Base-by-base conservation (phyloP, 2,329 filamentous ascomycete genomes). In the Reticulascus tulasneorum region DNA sequence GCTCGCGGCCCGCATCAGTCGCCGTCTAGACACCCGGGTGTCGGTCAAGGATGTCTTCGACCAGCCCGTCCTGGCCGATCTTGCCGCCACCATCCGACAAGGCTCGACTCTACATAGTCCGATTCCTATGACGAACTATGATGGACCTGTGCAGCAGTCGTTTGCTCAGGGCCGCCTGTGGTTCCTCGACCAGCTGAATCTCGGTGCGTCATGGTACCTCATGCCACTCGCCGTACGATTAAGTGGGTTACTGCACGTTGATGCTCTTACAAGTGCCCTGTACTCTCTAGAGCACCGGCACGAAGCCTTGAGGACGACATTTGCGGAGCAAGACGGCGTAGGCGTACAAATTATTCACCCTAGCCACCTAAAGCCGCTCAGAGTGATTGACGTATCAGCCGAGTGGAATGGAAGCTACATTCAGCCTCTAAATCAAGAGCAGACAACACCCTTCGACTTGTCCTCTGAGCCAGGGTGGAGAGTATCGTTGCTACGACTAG, bases 111-210 rank as follows among this genome's bases (percentile, higher is more conserved):
- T 10, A 18, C 29, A 18, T 9, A 17, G 16, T 21, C 29, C 15
- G n/a, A n/a, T n/a, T n/a, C n/a, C n/a, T n/a, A n/a, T n/a, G n/a
- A n/a, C n/a, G n/a, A n/a, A n/a, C n/a, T n/a, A n/a, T n/a, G n/a
- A n/a, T 20, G 45, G 47, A 6, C 47, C 47, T 11, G 37, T 46
- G 13, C 37, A 48, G 26, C 45, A 47, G 19, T 49, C 47, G 4
- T 48, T 42, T 40, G 45, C 44, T 5, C 47, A 49, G 26, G 38
- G 41, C 15, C 40, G 47, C 6, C 31, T 49, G 6, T 49, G 47
- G 47, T 49, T 49, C 33, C 29, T 49, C 12, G 45, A 49, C 6
- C 38, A 45, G 28, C 41, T 49, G 12, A 24, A 48, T 23, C 31
- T 32, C 9, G 46, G 38, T 10, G 13, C 29, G 1, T 25, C 33